These are phyloP conservation scores for Crucibulum laeve DNA, from an alignment of 768 basidiomycete genomes.

Conservation along the genomic window DNA sequence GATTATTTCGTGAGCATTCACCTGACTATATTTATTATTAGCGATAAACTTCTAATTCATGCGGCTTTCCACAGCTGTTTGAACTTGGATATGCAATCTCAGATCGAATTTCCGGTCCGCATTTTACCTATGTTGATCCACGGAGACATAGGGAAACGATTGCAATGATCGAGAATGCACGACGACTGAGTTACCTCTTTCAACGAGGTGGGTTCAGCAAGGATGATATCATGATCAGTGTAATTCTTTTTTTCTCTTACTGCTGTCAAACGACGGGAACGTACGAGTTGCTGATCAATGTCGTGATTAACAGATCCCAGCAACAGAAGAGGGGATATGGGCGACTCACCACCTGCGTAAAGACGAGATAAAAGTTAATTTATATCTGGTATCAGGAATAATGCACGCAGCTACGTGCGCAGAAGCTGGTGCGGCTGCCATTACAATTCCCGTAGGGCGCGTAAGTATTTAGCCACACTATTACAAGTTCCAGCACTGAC, in stretches of 20 bases:
- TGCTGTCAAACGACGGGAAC: background rate
- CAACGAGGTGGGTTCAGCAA: slow-evolving; percentile 30
- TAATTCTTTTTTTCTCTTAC: slow-evolving; percentile 22
- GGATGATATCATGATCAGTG: slow-evolving; percentile 44
- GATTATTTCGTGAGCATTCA: too few relatives aligned
- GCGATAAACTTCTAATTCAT: slow-evolving; percentile 1
- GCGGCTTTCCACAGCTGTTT: slow-evolving; percentile 33
- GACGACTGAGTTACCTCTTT: slow-evolving; percentile 35
- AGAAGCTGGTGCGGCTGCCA: slow-evolving; percentile 41
- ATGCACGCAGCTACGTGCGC: slow-evolving; percentile 53
- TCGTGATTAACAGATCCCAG: slow-evolving; percentile 41
- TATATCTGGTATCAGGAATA: slow-evolving; percentile 49
- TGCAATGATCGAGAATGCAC: slow-evolving; percentile 39
- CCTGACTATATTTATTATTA: too few relatives aligned
- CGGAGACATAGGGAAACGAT: slow-evolving; percentile 29
- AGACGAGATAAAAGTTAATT: slow-evolving; percentile 42
- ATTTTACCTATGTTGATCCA: slow-evolving; percentile 50
- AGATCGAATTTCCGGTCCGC: slow-evolving; percentile 40
- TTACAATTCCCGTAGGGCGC: slow-evolving; percentile 45
- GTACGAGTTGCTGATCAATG: slow-evolving; percentile 2
- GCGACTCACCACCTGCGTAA: slow-evolving; percentile 39
- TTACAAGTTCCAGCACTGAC: background rate
- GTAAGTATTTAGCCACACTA: slow-evolving; percentile 27
- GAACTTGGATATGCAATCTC: slow-evolving; percentile 42
- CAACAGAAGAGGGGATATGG: slow-evolving; percentile 47